These are phyloP conservation scores for Penicillium sp. DNA, from an alignment of 2,329 filamentous ascomycete species.

Conservation along the genomic window DNA sequence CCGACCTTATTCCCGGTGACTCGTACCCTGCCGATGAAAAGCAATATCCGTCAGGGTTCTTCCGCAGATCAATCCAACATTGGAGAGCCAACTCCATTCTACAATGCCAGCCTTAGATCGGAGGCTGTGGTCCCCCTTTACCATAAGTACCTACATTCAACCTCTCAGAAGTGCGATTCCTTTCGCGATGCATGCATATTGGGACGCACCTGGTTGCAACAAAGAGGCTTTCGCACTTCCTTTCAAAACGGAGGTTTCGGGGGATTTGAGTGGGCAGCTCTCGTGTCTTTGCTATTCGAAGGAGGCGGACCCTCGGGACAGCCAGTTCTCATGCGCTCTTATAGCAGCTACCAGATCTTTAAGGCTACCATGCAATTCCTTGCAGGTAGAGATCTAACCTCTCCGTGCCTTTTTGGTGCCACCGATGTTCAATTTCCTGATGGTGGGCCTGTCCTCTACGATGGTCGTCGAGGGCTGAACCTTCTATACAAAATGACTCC, in stretches of 20 bases:
- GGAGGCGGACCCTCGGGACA: slow-evolving; percentile 67
- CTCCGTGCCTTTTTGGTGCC: slow-evolving; percentile 49
- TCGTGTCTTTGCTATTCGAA: slow-evolving; percentile 73
- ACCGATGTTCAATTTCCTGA: slow-evolving; percentile 33
- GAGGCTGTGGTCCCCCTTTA: slow-evolving; percentile 70
- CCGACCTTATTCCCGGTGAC: slow-evolving; percentile 61
- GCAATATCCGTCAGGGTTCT: slow-evolving; percentile 59
- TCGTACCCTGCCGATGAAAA: slow-evolving; percentile 65
- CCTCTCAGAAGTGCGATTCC: slow-evolving; percentile 61
- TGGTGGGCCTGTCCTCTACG: slow-evolving; percentile 67
- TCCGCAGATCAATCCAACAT: slow-evolving; percentile 30
- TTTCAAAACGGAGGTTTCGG: slow-evolving; percentile 80
- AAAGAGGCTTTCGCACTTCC: slow-evolving; percentile 69
- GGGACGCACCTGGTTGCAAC: slow-evolving; percentile 80
- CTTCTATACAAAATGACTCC: slow-evolving; percentile 82
- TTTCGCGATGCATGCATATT: slow-evolving; percentile 82
- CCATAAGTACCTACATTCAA: slow-evolving; percentile 66
- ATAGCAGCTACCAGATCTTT: slow-evolving; percentile 90
- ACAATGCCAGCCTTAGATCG: slow-evolving; percentile 77
- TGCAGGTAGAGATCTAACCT: slow-evolving; percentile 66
- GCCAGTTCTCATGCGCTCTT: slow-evolving; percentile 66
- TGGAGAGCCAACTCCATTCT: slow-evolving; percentile 67
- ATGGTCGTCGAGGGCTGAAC: slow-evolving; percentile 68
- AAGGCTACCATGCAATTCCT: slow-evolving; percentile 90
- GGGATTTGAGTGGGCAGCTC: slow-evolving; percentile 80